These are phyloP conservation scores for Zoysia matrella DNA, from an alignment of 202 grass and related monocot genomes.

Conservation along the genomic window DNA sequence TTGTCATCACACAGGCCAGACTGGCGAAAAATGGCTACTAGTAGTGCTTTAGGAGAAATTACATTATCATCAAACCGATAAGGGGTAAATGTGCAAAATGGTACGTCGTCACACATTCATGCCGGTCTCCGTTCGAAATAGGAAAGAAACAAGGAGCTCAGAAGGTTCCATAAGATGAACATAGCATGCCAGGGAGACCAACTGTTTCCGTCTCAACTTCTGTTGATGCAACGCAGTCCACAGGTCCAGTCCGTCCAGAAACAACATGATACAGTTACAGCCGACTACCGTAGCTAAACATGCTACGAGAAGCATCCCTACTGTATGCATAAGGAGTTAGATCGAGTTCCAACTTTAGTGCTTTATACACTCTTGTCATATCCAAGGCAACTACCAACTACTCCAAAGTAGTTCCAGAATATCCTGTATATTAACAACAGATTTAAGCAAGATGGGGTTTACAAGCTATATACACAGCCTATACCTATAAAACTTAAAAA, in stretches of 20 bases:
- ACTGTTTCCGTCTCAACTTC: neutral
- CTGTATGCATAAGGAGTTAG: conserved; percentile 20
- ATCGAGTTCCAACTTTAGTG: conserved; percentile 5
- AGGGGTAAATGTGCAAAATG: too few species aligned
- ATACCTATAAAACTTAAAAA: neutral
- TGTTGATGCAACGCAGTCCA: neutral
- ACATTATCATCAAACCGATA: neutral
- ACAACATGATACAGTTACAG: conserved; percentile 12
- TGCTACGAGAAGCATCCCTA: conserved; percentile 16
- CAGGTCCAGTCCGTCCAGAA: neutral
- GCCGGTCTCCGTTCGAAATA: neutral
- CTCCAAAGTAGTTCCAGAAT: conserved; percentile 4
- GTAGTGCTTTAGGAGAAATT: neutral
- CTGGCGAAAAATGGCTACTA: neutral
- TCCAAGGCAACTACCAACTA: neutral
- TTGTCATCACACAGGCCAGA: neutral
- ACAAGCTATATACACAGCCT: neutral
- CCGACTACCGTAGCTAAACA: neutral
- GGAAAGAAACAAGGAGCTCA: neutral
- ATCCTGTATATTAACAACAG: neutral
- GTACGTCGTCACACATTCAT: neutral
- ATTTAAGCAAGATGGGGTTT: conserved; percentile 21
- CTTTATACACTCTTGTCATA: conserved; percentile 18
- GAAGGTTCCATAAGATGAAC: neutral
- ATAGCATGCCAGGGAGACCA: neutral